phyloP scores from a whole-genome alignment of 345 rosid species.

The Bruguiera gymnorhiza region DNA sequence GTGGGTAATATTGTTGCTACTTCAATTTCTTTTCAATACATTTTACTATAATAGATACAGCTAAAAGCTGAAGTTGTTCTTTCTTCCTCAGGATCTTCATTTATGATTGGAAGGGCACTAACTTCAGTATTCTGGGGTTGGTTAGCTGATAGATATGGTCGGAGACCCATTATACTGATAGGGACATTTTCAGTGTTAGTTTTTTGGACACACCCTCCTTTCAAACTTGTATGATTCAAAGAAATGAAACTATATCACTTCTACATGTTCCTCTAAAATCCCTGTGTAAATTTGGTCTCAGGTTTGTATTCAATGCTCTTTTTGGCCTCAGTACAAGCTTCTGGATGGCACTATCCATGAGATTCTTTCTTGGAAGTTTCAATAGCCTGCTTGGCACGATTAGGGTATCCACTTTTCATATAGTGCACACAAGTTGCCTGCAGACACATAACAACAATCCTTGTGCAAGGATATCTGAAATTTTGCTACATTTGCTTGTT shows the following conservation, averaged over 20 bases:
- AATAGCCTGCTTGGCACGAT: conserved; percentile 19
- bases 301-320: conserved; percentile 19
- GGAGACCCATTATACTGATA: conserved; percentile 23
- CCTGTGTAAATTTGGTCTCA: conserved; percentile 3
- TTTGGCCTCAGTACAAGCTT: conserved; percentile 27
- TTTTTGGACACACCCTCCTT: not conserved
- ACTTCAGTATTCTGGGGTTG: conserved; percentile 24
- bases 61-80: not conserved
- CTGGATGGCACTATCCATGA: conserved; percentile 20
- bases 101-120: conserved; percentile 26
- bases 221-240: not conserved
- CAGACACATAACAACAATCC: not conserved
- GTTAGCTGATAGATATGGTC: conserved; percentile 28
- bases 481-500: not conserved
- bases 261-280: not conserved
- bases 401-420: conserved; percentile 16
- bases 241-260: not conserved
- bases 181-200: conserved; percentile 23
- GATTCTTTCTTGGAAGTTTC: conserved; percentile 24
- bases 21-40: not conserved
- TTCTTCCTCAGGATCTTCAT: conserved; percentile 20
- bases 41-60: not conserved
- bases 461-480: not conserved
- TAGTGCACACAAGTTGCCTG: not conserved
- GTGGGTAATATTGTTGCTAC: conserved; percentile 11